Conservation (phyloP, 2,329 filamentous ascomycete species). For the Sporothrix curviconia region DNA sequence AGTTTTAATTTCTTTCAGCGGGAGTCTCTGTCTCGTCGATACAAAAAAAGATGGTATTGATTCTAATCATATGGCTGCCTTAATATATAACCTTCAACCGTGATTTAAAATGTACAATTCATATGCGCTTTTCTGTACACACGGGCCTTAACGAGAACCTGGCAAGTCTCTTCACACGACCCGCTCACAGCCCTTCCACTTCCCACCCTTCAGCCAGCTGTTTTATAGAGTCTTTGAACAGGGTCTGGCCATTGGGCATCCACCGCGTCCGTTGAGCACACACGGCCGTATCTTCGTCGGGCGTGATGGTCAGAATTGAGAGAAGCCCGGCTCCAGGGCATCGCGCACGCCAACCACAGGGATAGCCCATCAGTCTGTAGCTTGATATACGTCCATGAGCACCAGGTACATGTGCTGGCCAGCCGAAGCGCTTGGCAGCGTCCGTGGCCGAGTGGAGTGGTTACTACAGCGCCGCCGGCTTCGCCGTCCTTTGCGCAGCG, state of each 20-base stretch:
- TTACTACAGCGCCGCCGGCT: background rate
- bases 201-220: constrained; percentile 56
- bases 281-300: too few relatives aligned
- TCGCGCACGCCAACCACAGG: constrained; percentile 45
- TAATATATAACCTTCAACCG: too few relatives aligned
- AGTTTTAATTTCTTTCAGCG: too few relatives aligned
- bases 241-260: constrained; percentile 52
- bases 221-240: constrained; percentile 53
- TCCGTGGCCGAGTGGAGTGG: constrained; percentile 54
- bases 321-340: constrained; percentile 53
- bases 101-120: too few relatives aligned
- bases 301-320: constrained; percentile 52
- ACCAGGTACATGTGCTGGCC: constrained; percentile 57
- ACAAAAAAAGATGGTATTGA: too few relatives aligned
- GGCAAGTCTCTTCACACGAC: too few relatives aligned
- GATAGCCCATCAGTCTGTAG: constrained; percentile 48
- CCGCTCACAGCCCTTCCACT: constrained; percentile 51
- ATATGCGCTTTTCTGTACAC: too few relatives aligned
- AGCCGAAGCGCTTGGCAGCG: constrained; percentile 53
- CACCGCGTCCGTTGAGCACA: too few relatives aligned
- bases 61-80: too few relatives aligned
- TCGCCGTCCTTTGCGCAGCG: background rate
- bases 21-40: too few relatives aligned
- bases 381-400: constrained; percentile 53
- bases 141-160: too few relatives aligned